These are phyloP conservation scores for Globomyces pollinis-pini DNA, from an alignment of 192 early-diverging fungal species.

Conservation along the genomic window DNA sequence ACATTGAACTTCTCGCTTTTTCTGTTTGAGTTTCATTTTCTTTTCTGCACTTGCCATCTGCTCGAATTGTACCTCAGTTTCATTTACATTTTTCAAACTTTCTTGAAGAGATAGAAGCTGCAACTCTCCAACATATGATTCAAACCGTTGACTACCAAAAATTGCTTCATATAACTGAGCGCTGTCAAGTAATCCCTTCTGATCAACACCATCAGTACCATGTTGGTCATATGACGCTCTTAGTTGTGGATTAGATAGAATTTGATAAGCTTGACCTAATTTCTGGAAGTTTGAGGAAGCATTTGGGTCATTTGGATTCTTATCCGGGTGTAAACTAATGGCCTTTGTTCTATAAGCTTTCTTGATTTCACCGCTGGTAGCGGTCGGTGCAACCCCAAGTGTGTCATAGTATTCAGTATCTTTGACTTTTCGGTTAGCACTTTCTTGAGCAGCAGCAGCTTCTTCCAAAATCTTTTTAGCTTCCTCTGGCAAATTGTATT, in stretches of 20 bases:
- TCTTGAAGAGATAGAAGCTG: conserved; percentile 17
- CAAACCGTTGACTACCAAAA: conserved; percentile 24
- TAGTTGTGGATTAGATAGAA: conserved; percentile 24
- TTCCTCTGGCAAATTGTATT: conserved; percentile 16
- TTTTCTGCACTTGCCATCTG: background rate
- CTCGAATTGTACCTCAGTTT: background rate
- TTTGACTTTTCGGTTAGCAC: conserved; percentile 48
- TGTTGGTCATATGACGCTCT: conserved; percentile 24
- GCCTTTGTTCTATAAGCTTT: conserved; percentile 49
- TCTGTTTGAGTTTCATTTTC: conserved; percentile 18
- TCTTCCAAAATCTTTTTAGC: conserved; percentile 12
- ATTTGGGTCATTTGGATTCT: conserved; percentile 54
- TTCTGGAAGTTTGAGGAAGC: conserved; percentile 78
- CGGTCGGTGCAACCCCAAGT: conserved; percentile 64
- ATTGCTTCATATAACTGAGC: conserved; percentile 23
- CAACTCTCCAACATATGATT: conserved; percentile 24
- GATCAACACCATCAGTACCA: conserved; percentile 17
- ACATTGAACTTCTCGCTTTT: conserved; percentile 24
- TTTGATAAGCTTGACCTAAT: conserved; percentile 86
- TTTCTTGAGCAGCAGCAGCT: background rate
- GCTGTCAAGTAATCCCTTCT: conserved; percentile 19
- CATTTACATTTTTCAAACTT: background rate
- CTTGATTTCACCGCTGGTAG: conserved; percentile 75
- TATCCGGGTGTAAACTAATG: conserved; percentile 79
- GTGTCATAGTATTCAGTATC: conserved; percentile 83